Conservation (phyloP, 257 asterid species). For the Nicotiana sylvestris region DNA sequence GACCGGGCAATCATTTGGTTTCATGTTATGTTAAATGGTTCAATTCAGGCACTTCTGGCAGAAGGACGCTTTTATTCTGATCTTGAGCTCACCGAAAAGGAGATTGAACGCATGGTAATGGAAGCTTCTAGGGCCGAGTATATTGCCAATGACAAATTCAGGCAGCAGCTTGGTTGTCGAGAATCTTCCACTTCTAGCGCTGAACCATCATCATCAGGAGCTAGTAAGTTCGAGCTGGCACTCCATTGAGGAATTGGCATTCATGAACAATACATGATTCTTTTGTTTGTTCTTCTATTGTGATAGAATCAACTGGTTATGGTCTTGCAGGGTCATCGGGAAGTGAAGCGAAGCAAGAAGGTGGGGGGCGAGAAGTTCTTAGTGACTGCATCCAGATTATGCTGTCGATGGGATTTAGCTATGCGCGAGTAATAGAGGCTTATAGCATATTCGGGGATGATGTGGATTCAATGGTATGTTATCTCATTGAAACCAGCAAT, state of each 20-base stretch:
- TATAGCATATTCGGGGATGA: slow-evolving; percentile 91
- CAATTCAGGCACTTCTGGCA: slow-evolving; percentile 83
- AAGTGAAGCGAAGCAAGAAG: slow-evolving; percentile 42
- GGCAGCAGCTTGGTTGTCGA: slow-evolving; percentile 52
- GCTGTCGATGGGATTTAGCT: slow-evolving; percentile 96
- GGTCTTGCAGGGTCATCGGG: slow-evolving; percentile 55
- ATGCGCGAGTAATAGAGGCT: slow-evolving; percentile 88
- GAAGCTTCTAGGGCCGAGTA: slow-evolving; percentile 97
- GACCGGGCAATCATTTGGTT: neutral
- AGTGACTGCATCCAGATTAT: slow-evolving; percentile 73
- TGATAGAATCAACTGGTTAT: neutral
- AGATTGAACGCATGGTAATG: slow-evolving; percentile 95
- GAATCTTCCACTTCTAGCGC: slow-evolving; percentile 88
- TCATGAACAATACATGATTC: neutral
- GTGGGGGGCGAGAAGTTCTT: slow-evolving; percentile 35
- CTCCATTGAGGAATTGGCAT: neutral
- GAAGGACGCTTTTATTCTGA: slow-evolving; percentile 97
- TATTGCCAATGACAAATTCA: slow-evolving; percentile 58
- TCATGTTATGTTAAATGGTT: slow-evolving; percentile 5
- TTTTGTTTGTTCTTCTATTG: neutral
- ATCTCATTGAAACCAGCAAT: slow-evolving; percentile 65
- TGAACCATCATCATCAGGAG: slow-evolving; percentile 97
- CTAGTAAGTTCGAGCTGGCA: slow-evolving; percentile 51
- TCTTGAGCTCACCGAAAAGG: slow-evolving; percentile 95
- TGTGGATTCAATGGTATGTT: slow-evolving; percentile 89